Evolutionary conservation across 176 grass and related monocot species (phyloP).

Genomic region (Puccinellia tenuiflora): DNA sequence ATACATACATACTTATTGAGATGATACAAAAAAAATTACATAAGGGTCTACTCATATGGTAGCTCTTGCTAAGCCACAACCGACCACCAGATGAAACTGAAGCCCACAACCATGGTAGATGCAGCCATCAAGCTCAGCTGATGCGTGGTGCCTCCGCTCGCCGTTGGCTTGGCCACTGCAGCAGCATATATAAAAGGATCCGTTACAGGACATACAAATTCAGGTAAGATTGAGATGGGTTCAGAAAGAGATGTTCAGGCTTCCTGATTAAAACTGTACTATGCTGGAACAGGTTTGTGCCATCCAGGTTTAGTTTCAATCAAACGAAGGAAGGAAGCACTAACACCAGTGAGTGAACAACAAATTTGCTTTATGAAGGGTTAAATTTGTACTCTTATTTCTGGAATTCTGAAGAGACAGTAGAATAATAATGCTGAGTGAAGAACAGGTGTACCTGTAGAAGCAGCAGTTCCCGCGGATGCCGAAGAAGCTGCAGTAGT

Average conservation of each 20-base stretch:
- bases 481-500: slow-evolving; percentile 25
- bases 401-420: neutral
- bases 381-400: neutral
- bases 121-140: neutral
- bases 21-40: neutral
- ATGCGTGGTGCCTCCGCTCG: neutral
- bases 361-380: neutral
- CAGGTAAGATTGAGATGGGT: neutral
- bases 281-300: neutral
- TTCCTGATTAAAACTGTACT: neutral
- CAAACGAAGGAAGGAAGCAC: neutral
- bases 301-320: neutral
- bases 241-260: neutral
- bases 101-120: neutral
- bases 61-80: neutral
- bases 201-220: neutral
- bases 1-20: neutral
- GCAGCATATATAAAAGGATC: neutral
- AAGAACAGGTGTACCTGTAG: slow-evolving; percentile 11
- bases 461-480: slow-evolving; percentile 21
- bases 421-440: neutral
- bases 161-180: slow-evolving; percentile 32
- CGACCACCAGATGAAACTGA: slow-evolving; percentile 15
- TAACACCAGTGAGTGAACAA: neutral
- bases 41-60: neutral